Conservation (phyloP, 2,329 filamentous ascomycete genomes). For the Aspergillus viridinutans region DNA sequence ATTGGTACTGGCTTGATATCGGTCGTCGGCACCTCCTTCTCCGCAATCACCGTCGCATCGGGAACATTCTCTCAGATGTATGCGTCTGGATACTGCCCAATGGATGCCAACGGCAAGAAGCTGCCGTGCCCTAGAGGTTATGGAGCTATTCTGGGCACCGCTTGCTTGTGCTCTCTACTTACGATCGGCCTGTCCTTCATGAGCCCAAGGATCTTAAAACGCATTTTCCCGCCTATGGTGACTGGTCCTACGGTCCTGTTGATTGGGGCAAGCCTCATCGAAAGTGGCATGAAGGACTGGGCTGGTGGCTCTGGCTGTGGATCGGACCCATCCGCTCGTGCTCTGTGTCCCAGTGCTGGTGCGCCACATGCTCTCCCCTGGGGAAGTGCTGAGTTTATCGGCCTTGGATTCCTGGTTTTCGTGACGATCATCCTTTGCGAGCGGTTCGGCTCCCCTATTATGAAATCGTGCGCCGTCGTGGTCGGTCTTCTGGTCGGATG, state of each 20-base stretch:
- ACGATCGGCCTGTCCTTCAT: conserved; percentile 64
- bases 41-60: conserved; percentile 61
- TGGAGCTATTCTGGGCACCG: conserved; percentile 60
- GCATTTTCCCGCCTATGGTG: conserved; percentile 64
- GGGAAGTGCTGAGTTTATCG: conserved; percentile 62
- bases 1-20: conserved; percentile 64
- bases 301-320: conserved; percentile 58
- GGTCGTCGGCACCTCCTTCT: conserved; percentile 65
- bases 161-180: conserved; percentile 45
- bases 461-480: conserved; percentile 65
- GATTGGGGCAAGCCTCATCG: conserved; percentile 62
- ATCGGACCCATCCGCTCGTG: conserved; percentile 44
- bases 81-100: conserved; percentile 58
- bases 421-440: conserved; percentile 65
- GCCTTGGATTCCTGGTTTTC: conserved; percentile 65
- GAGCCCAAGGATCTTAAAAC: conserved; percentile 55
- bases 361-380: conserved; percentile 60
- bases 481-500: conserved; percentile 63
- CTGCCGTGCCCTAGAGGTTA: conserved; percentile 64
- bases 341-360: conserved; percentile 54
- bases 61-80: conserved; percentile 63
- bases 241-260: conserved; percentile 65
- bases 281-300: conserved; percentile 63
- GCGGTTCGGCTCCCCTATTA: conserved; percentile 65
- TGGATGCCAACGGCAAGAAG: conserved; percentile 51